These are phyloP conservation scores for Rubia tinctorum DNA, from an alignment of 305 asterid species.

Conservation along the genomic window DNA sequence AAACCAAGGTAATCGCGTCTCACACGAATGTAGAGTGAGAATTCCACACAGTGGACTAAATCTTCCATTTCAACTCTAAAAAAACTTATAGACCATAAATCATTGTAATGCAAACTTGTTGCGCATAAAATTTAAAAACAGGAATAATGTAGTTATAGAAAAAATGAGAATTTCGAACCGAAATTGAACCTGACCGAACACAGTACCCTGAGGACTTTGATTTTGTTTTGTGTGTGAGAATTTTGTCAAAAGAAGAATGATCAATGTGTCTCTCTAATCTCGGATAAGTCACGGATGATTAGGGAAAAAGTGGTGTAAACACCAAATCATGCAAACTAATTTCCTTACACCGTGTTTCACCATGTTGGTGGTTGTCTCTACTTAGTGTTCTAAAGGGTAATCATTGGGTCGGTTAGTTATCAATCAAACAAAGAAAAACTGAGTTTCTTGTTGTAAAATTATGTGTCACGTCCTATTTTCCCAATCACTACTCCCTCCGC, in stretches of 20 bases:
- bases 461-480: background rate
- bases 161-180: no score
- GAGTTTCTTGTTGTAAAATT: background rate
- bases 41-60: no score
- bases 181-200: no score
- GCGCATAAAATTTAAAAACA: no score
- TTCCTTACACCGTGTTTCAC: constrained; percentile 10
- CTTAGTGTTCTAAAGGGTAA: constrained; percentile 27
- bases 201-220: no score
- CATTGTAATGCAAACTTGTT: no score
- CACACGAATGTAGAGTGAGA: no score
- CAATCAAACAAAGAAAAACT: background rate
- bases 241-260: constrained; percentile 1
- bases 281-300: background rate
- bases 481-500: no score
- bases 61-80: no score
- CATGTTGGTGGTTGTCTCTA: constrained; percentile 39
- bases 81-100: no score
- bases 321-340: background rate
- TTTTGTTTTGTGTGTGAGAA: background rate
- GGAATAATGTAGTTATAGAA: no score
- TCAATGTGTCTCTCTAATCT: background rate
- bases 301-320: constrained; percentile 6
- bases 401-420: constrained; percentile 45
- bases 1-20: no score